Evolutionary conservation across 75 land plant species (phyloP), one percentile per base, ranked within the genome.

Genomic region (Picea sitchensis): DNA sequence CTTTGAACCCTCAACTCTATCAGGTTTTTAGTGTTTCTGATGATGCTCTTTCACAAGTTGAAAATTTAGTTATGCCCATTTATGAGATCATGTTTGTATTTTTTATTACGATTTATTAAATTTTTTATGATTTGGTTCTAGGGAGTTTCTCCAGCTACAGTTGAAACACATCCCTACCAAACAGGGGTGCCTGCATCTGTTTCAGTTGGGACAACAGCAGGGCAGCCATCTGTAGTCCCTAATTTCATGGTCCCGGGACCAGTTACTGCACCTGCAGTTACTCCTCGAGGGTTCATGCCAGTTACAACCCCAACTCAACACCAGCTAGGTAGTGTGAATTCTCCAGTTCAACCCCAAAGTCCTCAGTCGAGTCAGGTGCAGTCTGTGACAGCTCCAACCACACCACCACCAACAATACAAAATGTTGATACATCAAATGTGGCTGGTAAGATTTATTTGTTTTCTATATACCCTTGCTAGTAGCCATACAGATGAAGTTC

Each of bases 391-490:
- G 76, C 88, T 14, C 88, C 93, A 68, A 82, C 87, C 38, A 87
- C 90, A 61, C 92, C 98, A 54, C 88, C 99, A 41, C 88, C 93
- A 14, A 97, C 96, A 31, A 83, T 97, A 34, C 96, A 95, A 82
- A 95, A 91, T 36, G 99, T 80, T 17, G 96, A 97, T 83, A 97
- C 98, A 75, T 87, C 94, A 68, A 95, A 88, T 71, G 99, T 95
- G 59, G 81, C 95, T 62, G 96, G 99, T 95, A 88, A 87, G 73
- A 2, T 79, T 56, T 14, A 23, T 59, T 56, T 26, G 77, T 36
- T 34, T 36, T 4, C 58, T 14, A 56, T 21, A 14, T 23, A 26
- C 3, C 21, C 15, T 79, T 59, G 23, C 18, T 38, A 31, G 58
- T n/a, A 34, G n/a, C 4, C 34, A 8, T 38, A 23, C 44, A 34